phyloP scores from a whole-genome alignment of 768 basidiomycete genomes.

The Mycena filopes region DNA sequence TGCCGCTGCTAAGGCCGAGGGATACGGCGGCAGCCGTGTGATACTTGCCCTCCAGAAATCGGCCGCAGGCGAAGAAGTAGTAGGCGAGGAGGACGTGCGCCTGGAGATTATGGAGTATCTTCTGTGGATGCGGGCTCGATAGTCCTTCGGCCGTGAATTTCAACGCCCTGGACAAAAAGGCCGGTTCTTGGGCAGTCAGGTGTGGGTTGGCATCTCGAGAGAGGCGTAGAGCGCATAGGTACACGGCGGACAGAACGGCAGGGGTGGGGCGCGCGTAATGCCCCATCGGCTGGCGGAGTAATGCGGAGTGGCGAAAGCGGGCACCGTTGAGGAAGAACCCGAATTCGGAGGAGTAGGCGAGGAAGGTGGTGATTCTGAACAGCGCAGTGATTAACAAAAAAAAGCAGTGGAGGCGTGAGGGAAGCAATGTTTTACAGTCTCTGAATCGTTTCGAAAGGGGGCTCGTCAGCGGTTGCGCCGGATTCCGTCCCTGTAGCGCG shows the following conservation, averaged over 20 bases:
- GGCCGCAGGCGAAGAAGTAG: conserved; percentile 63
- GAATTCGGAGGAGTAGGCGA: conserved; percentile 58
- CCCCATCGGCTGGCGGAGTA: conserved; percentile 44
- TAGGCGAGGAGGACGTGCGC: conserved; percentile 64
- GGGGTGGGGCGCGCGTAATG: conserved; percentile 49
- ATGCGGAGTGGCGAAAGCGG: conserved; percentile 54
- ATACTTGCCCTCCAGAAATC: conserved; percentile 56
- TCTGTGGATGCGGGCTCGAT: conserved; percentile 50
- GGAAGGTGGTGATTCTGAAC: conserved; percentile 50
- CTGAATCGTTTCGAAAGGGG: conserved; percentile 43
- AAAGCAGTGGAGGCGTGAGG: background rate
- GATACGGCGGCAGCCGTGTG: conserved; percentile 52
- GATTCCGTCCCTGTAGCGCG: background rate
- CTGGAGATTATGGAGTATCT: conserved; percentile 59
- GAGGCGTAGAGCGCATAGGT: conserved; percentile 50
- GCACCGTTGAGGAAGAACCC: conserved; percentile 66
- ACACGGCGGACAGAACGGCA: conserved; percentile 50
- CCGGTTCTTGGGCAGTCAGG: conserved; percentile 40
- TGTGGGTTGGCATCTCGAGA: conserved; percentile 36
- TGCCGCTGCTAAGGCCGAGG: conserved; percentile 44
- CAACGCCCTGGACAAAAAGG: conserved; percentile 54
- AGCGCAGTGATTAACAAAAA: background rate
- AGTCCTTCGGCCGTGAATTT: conserved; percentile 49
- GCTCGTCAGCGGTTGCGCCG: conserved; percentile 37
- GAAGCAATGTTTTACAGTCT: conserved; percentile 44